Evolutionary conservation across 1,284 basidiomycete genomes (phyloP).

Genomic region (Chalciporus sp.): DNA sequence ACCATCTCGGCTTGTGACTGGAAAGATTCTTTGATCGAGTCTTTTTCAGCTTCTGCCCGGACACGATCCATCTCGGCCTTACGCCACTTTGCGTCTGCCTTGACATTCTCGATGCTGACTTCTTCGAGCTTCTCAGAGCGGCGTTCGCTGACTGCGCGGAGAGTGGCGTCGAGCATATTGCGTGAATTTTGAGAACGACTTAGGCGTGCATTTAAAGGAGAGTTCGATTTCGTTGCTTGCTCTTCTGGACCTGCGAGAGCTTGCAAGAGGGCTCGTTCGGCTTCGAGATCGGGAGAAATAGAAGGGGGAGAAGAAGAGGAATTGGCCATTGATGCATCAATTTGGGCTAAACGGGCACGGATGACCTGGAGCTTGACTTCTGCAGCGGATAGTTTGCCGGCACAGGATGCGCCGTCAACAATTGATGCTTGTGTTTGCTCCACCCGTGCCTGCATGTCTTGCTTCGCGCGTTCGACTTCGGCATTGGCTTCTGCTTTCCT

Average conservation of each 20-base stretch:
- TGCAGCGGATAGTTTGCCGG: constrained; percentile 78
- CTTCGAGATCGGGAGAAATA: constrained; percentile 59
- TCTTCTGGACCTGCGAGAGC: constrained; percentile 76
- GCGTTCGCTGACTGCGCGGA: constrained; percentile 79
- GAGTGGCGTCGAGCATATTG: constrained; percentile 81
- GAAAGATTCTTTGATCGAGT: constrained; percentile 66
- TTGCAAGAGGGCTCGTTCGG: constrained; percentile 73
- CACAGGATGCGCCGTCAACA: constrained; percentile 74
- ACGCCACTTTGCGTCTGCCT: constrained; percentile 67
- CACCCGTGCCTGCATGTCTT: constrained; percentile 68
- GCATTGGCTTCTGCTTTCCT: constrained; percentile 68
- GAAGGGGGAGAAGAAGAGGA: constrained; percentile 41
- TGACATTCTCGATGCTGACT: constrained; percentile 70
- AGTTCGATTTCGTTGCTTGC: constrained; percentile 60
- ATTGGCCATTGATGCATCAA: constrained; percentile 48
- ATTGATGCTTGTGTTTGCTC: constrained; percentile 71
- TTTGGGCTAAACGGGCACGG: constrained; percentile 64
- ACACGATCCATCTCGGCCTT: constrained; percentile 74
- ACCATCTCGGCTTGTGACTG: constrained; percentile 68
- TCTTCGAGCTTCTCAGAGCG: constrained; percentile 81
- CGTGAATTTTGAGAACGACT: constrained; percentile 74
- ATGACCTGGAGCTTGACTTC: constrained; percentile 71
- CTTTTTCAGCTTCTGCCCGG: constrained; percentile 70
- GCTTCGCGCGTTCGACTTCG: constrained; percentile 72
- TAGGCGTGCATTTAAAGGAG: constrained; percentile 60